Evolutionary conservation across 768 basidiomycete genomes (phyloP).

Genomic region (Sarcodon aspratus): DNA sequence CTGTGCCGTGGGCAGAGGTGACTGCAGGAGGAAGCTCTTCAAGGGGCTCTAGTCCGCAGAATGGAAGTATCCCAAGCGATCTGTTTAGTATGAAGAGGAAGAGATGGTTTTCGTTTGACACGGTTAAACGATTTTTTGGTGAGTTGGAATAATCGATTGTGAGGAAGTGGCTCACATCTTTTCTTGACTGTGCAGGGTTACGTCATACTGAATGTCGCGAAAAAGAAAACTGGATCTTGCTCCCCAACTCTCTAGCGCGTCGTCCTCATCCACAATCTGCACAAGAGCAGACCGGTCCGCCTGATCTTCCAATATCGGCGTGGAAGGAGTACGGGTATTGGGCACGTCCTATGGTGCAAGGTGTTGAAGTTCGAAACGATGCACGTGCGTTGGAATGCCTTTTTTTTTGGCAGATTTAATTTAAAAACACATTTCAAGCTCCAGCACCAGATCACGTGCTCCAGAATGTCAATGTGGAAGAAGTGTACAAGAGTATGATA

Average conservation of each 20-base stretch:
- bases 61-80: not conserved
- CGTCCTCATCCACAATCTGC: not conserved
- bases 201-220: not conserved
- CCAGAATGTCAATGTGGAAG: constrained; percentile 17
- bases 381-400: constrained; percentile 22
- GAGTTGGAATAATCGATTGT: not conserved
- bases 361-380: constrained; percentile 28
- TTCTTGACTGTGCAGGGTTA: not conserved
- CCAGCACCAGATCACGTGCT: constrained; percentile 13
- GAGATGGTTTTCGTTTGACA: not conserved
- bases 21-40: not conserved
- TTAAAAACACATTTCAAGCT: not conserved
- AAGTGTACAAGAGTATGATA: constrained; percentile 21
- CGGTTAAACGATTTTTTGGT: not conserved
- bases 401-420: not conserved
- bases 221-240: not conserved
- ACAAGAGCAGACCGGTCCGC: not conserved
- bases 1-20: not conserved
- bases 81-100: not conserved
- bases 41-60: not conserved
- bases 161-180: not conserved
- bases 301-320: constrained; percentile 20
- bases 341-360: constrained; percentile 33
- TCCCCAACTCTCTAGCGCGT: not conserved
- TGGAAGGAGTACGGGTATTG: constrained; percentile 49